Conservation (phyloP, 345 rosid genomes). For the Mercurialis annua region DNA sequence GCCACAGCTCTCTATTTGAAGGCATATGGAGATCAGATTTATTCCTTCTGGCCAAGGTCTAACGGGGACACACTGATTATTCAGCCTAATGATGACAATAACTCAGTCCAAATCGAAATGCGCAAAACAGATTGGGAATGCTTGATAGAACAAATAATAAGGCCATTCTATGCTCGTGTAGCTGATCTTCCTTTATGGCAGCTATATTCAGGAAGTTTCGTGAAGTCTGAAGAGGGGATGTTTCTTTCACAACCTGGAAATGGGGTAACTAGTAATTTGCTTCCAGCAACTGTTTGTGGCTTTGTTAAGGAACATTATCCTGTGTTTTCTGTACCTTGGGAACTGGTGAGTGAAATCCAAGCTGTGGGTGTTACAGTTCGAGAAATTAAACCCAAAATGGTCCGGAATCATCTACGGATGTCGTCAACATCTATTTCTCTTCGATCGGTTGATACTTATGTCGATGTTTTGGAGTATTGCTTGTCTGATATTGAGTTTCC, state of each 20-base stretch:
- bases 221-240: slow-evolving; percentile 94
- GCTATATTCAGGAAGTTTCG: slow-evolving; percentile 82
- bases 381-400: slow-evolving; percentile 95
- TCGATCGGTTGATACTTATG: slow-evolving; percentile 74
- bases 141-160: slow-evolving; percentile 67
- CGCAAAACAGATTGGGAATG: slow-evolving; percentile 69
- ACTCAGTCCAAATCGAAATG: slow-evolving; percentile 31
- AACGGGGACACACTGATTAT: slow-evolving; percentile 26
- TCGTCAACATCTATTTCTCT: slow-evolving; percentile 68
- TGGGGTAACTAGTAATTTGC: slow-evolving; percentile 68
- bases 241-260: slow-evolving; percentile 89
- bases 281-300: slow-evolving; percentile 87
- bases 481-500: slow-evolving; percentile 72
- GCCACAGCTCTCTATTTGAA: slow-evolving; percentile 52
- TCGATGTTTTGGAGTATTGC: slow-evolving; percentile 90
- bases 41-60: slow-evolving; percentile 93
- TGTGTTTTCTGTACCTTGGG: slow-evolving; percentile 94
- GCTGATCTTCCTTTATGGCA: slow-evolving; percentile 96
- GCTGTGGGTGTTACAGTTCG: slow-evolving; percentile 62
- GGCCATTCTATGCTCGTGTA: slow-evolving; percentile 76
- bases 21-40: slow-evolving; percentile 62
- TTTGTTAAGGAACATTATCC: slow-evolving; percentile 94
- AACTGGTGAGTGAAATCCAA: slow-evolving; percentile 78
- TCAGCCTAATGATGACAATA: slow-evolving; percentile 32
- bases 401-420: slow-evolving; percentile 67